Evolutionary conservation across 2,329 filamentous ascomycete genomes (phyloP), one percentile per base, ranked within the genome.

Genomic region (Davidsoniella virescens): DNA sequence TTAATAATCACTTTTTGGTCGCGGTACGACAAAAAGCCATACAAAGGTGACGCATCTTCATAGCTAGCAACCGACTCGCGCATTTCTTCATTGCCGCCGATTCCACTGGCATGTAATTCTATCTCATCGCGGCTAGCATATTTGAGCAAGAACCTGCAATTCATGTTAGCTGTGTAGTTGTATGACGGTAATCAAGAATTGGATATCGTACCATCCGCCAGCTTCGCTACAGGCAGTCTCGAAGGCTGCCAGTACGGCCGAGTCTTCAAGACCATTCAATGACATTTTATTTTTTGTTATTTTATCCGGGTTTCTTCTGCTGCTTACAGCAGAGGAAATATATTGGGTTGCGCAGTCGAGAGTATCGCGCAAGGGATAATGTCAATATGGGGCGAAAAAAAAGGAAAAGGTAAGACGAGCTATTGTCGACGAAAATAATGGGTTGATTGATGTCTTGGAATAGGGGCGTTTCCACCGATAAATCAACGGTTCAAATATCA

Each of bases 1-100:
- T 92, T 95, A 64, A 98, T 76, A 54, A 98, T 68, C 45, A 96
- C 84, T 65, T 87, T 95, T 62, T 87, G 79, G 61, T 88, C 80
- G 51, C 90, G 75, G 65, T 95, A 96, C 59, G 85, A 80, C 57
- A 98, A 68, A 62, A 95, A 87, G 49, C 92, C 92, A 61, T 93
- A 98, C 44, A 98, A 70, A 18, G 92, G 92, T 55, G 87, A 92
- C 50, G 78, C 75, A 56, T 95, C 88, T 51, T 84, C 77, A 62
- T 93, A 94, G 55, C 76, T 71, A 53, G 81, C 76, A 57, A 96
- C 81, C 51, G 79, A 75, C 59, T 80, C 79, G 60, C 87, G 82
- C 56, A 92, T 79, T 63, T 96, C 92, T 54, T 79, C 74, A 53
- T 94, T 81, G 55, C 92, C 90, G 57, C 85, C 84, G 57, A 72